These are phyloP conservation scores for Malus domestica DNA, from an alignment of 306 rosid species.

Conservation along the genomic window ASM211411v1 NC_041789.1:23861001-23861500, in stretches of 20 bases:
- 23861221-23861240: background rate
- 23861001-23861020: constrained; percentile 1
- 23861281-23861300: constrained; percentile 12
- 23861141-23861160: constrained; percentile 4
- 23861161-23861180: background rate
- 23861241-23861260: constrained; percentile 2
- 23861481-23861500: constrained; percentile 53
- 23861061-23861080: background rate
- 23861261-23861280: constrained; percentile 15
- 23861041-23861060: background rate
- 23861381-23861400: constrained; percentile 41
- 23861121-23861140: background rate
- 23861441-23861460: constrained; percentile 51
- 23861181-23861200: background rate
- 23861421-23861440: constrained; percentile 50
- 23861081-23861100: background rate
- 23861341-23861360: constrained; percentile 13
- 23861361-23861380: constrained; percentile 49
- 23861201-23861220: background rate
- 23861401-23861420: constrained; percentile 60
- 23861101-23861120: background rate
- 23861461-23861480: constrained; percentile 57
- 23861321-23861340: constrained; percentile 11
- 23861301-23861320: constrained; percentile 18
- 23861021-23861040: constrained; percentile 5